phyloP scores from a whole-genome alignment of 345 rosid genomes.

The Lepidium sativum region DNA sequence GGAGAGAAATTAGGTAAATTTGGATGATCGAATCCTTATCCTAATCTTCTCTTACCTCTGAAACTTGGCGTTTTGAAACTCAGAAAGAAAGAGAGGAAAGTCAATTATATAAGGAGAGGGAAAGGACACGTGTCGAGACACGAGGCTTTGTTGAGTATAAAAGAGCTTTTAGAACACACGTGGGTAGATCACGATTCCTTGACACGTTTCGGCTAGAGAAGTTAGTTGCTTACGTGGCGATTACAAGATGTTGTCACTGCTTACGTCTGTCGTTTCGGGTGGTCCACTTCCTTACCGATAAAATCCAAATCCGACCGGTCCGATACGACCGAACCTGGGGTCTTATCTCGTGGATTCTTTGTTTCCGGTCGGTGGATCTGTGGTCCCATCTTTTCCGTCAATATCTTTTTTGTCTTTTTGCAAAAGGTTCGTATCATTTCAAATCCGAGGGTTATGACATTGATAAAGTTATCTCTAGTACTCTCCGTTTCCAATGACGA shows the following conservation, averaged over 20 bases:
- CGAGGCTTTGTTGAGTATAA: neutral
- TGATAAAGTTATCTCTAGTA: neutral
- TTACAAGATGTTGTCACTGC: constrained; percentile 74
- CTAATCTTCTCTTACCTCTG: neutral
- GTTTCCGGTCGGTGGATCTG: constrained; percentile 29
- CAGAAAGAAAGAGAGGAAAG: constrained; percentile 22
- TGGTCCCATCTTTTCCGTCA: constrained; percentile 6
- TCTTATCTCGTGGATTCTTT: constrained; percentile 12
- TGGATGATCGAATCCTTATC: neutral
- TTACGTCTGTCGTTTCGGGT: constrained; percentile 40
- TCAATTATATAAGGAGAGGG: constrained; percentile 41
- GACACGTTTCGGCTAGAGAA: constrained; percentile 28
- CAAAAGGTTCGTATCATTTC: neutral
- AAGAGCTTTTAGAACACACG: constrained; percentile 58
- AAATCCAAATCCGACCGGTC: constrained; percentile 22
- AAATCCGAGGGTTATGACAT: neutral
- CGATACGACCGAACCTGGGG: constrained; percentile 23
- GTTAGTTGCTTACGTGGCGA: constrained; percentile 15
- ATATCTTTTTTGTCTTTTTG: neutral
- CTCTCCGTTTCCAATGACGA: neutral
- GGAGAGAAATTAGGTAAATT: neutral
- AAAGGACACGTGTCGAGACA: constrained; percentile 30
- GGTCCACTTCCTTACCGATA: constrained; percentile 5
- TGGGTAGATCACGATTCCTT: constrained; percentile 33
- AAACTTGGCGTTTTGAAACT: constrained; percentile 43